These are phyloP conservation scores for Besnoitia besnoiti DNA, from an alignment of 169 alveolate species.

Conservation along the genomic window DNA sequence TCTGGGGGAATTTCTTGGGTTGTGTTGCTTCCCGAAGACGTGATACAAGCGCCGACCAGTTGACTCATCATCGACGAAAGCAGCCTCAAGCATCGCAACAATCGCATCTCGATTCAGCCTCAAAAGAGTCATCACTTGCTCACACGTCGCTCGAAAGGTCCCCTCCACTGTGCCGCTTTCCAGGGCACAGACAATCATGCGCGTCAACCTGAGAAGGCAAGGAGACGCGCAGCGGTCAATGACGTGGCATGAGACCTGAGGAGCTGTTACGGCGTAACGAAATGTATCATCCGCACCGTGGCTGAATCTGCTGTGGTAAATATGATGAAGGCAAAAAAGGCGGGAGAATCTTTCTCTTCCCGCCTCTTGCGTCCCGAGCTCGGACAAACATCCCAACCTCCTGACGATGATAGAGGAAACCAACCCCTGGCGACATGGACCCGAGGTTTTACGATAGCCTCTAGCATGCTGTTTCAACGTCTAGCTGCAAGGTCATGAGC, in stretches of 20 bases:
- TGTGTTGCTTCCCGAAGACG: neutral
- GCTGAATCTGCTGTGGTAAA: neutral
- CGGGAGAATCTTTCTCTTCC: too few species aligned
- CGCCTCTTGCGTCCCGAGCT: too few species aligned
- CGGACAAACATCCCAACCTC: too few species aligned
- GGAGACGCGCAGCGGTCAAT: neutral
- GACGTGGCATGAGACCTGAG: neutral
- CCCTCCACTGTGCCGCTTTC: conserved; percentile 37
- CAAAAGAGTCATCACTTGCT: conserved; percentile 76
- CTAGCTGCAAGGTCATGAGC: too few species aligned
- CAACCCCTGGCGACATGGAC: too few species aligned
- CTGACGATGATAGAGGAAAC: too few species aligned
- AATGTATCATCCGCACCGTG: neutral
- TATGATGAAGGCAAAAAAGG: neutral
- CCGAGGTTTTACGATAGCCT: too few species aligned
- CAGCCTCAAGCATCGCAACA: conserved; percentile 86
- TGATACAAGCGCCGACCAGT: conserved; percentile 82
- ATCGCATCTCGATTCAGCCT: conserved; percentile 86
- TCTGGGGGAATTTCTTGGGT: neutral
- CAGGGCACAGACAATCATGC: conserved; percentile 38
- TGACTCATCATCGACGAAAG: conserved; percentile 87
- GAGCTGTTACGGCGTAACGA: neutral
- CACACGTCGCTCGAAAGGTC: conserved; percentile 37
- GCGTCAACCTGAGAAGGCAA: conserved; percentile 36
- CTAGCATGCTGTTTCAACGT: too few species aligned